Evolutionary conservation across 495 filamentous ascomycete genomes (phyloP).

Genomic region (Cercophora sp.): DNA sequence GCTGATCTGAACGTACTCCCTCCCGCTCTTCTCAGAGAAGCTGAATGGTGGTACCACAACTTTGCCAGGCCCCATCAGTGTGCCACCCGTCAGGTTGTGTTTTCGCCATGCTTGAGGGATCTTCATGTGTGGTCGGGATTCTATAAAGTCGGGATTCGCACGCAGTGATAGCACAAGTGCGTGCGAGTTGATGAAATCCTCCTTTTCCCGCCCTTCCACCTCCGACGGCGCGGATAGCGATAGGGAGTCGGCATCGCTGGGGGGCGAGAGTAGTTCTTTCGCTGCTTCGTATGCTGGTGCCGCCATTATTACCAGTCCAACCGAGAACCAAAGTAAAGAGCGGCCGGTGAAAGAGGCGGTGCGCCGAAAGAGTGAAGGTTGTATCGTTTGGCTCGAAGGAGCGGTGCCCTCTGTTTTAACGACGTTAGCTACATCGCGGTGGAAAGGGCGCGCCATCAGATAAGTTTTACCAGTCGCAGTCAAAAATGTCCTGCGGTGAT

Average conservation of each 20-base stretch:
- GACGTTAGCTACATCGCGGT: no score
- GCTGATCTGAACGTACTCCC: conserved; percentile 66
- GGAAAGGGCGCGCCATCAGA: no score
- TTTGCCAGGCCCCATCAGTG: conserved; percentile 67
- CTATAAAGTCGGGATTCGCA: conserved; percentile 60
- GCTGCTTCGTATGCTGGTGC: conserved; percentile 43
- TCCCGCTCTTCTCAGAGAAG: conserved; percentile 68
- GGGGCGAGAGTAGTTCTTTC: conserved; percentile 46
- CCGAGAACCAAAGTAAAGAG: conserved; percentile 42
- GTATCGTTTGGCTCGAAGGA: background rate
- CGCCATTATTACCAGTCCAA: conserved; percentile 54
- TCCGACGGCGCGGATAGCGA: conserved; percentile 61
- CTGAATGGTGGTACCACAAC: conserved; percentile 79
- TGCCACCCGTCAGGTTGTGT: conserved; percentile 79
- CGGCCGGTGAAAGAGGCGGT: conserved; percentile 26
- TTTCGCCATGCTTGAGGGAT: conserved; percentile 62
- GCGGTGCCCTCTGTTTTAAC: no score
- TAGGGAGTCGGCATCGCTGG: conserved; percentile 71
- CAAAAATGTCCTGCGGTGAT: no score
- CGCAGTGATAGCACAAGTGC: conserved; percentile 66
- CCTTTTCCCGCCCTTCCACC: conserved; percentile 56
- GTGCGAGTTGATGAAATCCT: conserved; percentile 70
- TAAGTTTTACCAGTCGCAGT: no score
- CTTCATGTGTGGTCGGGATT: conserved; percentile 82
- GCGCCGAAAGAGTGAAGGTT: conserved; percentile 23